Evolutionary conservation across 1,284 basidiomycete species (phyloP), one percentile per base, ranked within the genome.

Genomic region (Rhizopogon parksii): DNA sequence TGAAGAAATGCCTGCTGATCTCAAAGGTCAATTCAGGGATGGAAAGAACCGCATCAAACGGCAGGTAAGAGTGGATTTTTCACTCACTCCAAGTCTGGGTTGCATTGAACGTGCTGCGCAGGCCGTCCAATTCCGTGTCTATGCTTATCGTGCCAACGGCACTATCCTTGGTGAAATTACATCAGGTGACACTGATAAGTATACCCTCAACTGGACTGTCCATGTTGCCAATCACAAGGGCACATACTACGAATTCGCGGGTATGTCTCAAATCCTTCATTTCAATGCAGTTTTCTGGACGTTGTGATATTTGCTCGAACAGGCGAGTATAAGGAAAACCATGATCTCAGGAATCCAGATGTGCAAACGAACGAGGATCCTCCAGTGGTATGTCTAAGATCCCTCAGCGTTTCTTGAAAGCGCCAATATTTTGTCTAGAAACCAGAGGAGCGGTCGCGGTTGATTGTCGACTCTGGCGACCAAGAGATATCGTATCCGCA

Each of bases 211-310:
- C 19, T 63, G 61, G 61, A 57, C 36, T 4, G 59, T 62, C 12
- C 53, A 61, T 25, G 61, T 63, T 11, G 61, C 61, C 11, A 63
- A 63, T 46, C 55, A 54, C 47, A 63, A 63, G 51, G 54, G 53
- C 6, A 43, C 61, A 8, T 57, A 39, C 34, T 46, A 50, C 34
- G 27, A 36, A 11, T 50, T 50, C 24, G 2, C 6, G 6, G 49
- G 34, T 35, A 35, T 35, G 34, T 35, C 34, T 5, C 14, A 35
- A 27, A 27, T 27, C n/a, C 34, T 14, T 14, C 12, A 35, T 6
- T 6, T 35, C 7, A 6, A 36, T 21, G 5, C 5, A 21, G 21
- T 9, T 36, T 6, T 15, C n/a, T 36, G 15, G 8, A 36, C 4
- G n/a, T 36, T 7, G 7, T 36, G 1, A 36, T 17, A 17, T 36